Base-by-base conservation (phyloP, 345 rosid species). In the Boechera stricta region DNA sequence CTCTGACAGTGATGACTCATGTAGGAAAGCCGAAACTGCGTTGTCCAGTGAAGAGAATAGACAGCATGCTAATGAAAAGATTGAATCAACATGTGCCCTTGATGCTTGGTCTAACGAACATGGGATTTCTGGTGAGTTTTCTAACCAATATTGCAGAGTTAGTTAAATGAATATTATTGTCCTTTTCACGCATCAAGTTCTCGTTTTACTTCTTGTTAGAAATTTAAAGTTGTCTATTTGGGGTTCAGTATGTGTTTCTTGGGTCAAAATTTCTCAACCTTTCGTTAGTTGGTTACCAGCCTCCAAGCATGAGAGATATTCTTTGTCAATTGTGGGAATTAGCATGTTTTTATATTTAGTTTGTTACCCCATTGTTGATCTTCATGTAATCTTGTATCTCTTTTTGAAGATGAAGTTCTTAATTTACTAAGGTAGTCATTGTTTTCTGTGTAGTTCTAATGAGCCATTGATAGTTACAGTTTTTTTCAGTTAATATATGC, bases 61-160 rank as follows among this genome's bases (percentile, higher is more conserved):
- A 56, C 63, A 55, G 51, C n/a, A 56, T 60, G 21, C 48, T 75
- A 32, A 21, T 54, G 80, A 57, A 2, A 64, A 75, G 68, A 69
- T 56, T 38, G 65, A 45, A 68, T 51, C 72, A 69, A 66, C 52
- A 58, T 73, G 77, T 70, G 70, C 44, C 29, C 1, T 38, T 29
- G 68, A 41, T 78, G 52, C 74, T 77, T 74, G 32, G 29, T 67
- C 53, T 3, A 59, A 55, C 58, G 83, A 77, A 68, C 32, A 60
- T 5, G 42, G 56, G 53, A 78, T 55, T 76, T 74, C 82, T 55
- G 88, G 94, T 89, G 76, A 84, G 80, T 59, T 70, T 21, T 64
- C 62, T 57, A 12, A 12, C 41, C 36, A 63, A 44, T 54, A 5
- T 38, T 62, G 7, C 24, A 4, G 33, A 61, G 5, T 35, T 61